These are phyloP conservation scores for Geotrichum australiense DNA, from an alignment of 1,139 yeast genomes.

Conservation along the genomic window DNA sequence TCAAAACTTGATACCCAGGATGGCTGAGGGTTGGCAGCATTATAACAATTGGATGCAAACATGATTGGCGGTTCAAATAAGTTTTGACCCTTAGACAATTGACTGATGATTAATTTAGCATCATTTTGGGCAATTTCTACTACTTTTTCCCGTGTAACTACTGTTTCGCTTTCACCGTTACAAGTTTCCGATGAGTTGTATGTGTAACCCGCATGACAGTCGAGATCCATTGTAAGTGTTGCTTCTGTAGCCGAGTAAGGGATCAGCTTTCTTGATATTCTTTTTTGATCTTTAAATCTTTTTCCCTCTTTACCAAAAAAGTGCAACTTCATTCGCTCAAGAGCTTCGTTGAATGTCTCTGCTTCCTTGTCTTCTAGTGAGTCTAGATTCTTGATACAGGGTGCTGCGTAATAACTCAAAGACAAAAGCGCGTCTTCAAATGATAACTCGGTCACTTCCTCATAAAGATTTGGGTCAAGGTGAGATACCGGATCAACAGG, in stretches of 20 bases:
- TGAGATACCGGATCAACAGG: slow-evolving; percentile 1
- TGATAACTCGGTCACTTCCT: slow-evolving; percentile 1
- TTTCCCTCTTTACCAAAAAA: background rate
- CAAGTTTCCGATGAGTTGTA: no score
- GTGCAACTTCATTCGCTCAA: background rate
- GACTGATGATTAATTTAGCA: background rate
- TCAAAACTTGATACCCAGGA: slow-evolving; percentile 2
- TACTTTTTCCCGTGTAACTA: background rate
- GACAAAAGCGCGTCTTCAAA: background rate
- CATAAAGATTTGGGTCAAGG: slow-evolving; percentile 2
- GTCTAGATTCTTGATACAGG: background rate
- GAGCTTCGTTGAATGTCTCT: background rate
- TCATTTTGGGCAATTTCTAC: slow-evolving; percentile 1
- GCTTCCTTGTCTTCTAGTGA: background rate
- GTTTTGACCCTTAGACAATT: background rate
- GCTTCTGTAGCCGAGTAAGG: slow-evolving; percentile 4
- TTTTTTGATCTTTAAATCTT: no score
- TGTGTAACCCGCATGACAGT: slow-evolving; percentile 5
- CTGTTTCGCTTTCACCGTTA: background rate
- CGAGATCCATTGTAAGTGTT: slow-evolving; percentile 1
- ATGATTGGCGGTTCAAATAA: slow-evolving; percentile 3
- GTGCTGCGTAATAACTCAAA: background rate
- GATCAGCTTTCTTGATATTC: no score
- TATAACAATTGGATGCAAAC: slow-evolving; percentile 4
- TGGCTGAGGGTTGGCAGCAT: background rate